Conservation (phyloP, 768 basidiomycete genomes). For the Cytidiella melzeri region DNA sequence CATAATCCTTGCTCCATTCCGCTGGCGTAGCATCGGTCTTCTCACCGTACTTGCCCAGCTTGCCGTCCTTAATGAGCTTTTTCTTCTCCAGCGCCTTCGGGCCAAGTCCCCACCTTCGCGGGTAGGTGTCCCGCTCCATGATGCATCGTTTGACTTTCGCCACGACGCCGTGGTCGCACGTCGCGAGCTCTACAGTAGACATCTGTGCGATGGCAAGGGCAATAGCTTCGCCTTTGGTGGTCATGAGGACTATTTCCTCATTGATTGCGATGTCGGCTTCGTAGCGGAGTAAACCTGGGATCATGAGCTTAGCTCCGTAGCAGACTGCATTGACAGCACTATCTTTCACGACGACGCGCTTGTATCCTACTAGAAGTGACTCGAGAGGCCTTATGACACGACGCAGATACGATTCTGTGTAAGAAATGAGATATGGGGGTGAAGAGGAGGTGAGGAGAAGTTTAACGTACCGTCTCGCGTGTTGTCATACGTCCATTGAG, state of each 20-base stretch:
- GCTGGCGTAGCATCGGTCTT: slow-evolving; percentile 82
- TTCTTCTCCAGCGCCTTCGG: slow-evolving; percentile 97
- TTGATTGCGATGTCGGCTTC: slow-evolving; percentile 91
- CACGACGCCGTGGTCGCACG: slow-evolving; percentile 97
- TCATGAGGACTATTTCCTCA: slow-evolving; percentile 98
- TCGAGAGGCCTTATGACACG: slow-evolving; percentile 93
- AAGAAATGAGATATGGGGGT: neutral
- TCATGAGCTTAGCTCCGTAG: slow-evolving; percentile 99
- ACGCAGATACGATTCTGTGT: slow-evolving; percentile 87
- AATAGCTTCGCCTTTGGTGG: slow-evolving; percentile 96
- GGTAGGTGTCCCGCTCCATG: slow-evolving; percentile 99
- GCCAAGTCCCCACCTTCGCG: slow-evolving; percentile 97
- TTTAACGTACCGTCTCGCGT: slow-evolving; percentile 77
- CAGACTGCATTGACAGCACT: slow-evolving; percentile 98
- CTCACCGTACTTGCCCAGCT: slow-evolving; percentile 92
- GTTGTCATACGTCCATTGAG: slow-evolving; percentile 98
- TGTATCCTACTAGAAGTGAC: slow-evolving; percentile 90
- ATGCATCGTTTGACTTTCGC: slow-evolving; percentile 99
- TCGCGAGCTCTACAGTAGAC: slow-evolving; percentile 97
- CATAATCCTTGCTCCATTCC: slow-evolving; percentile 89
- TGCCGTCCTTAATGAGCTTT: slow-evolving; percentile 97
- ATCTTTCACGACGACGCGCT: slow-evolving; percentile 98
- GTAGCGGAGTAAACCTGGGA: slow-evolving; percentile 95
- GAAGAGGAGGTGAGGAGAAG: neutral
- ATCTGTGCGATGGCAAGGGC: slow-evolving; percentile 94